phyloP scores from a whole-genome alignment of 1,284 basidiomycete species.

The Ustilago trichophora region DNA sequence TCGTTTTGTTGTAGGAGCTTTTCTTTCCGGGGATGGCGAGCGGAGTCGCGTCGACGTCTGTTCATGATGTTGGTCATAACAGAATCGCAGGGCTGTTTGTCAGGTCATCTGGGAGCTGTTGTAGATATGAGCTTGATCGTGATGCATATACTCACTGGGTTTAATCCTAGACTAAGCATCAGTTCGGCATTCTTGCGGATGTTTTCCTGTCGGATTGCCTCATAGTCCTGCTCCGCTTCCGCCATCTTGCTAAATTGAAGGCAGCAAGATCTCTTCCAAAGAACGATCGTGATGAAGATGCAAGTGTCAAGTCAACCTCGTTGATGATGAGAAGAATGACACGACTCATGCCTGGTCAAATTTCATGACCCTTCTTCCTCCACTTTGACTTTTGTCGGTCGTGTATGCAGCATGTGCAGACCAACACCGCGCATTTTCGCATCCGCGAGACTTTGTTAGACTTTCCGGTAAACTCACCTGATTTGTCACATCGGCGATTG shows the following conservation, averaged over 20 bases:
- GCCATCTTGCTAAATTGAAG: slow-evolving; percentile 16
- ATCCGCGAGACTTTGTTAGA: background rate
- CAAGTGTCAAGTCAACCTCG: no score
- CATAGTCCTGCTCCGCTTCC: slow-evolving; percentile 47
- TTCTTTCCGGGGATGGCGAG: slow-evolving; percentile 35
- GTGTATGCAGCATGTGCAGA: slow-evolving; percentile 13
- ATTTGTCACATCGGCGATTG: slow-evolving; percentile 2
- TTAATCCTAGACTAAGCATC: slow-evolving; percentile 48
- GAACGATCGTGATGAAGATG: no score
- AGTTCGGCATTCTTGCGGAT: slow-evolving; percentile 65
- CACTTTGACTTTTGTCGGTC: background rate
- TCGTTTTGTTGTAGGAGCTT: slow-evolving; percentile 8
- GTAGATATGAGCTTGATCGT: no score
- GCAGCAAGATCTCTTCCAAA: no score
- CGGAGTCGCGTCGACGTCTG: slow-evolving; percentile 29
- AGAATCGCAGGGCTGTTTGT: no score
- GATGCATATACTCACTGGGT: slow-evolving; percentile 21
- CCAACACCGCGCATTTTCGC: slow-evolving; percentile 1
- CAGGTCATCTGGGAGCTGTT: no score
- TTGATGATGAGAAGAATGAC: no score
- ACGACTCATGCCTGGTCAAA: no score
- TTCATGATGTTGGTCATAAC: no score
- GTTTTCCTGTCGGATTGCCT: slow-evolving; percentile 62
- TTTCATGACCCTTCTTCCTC: background rate
- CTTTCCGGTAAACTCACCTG: no score